Percentiles rank a stretch among this genome's conserved stretches.
phyloP scores from a whole-genome alignment of 257 asterid genomes.

The Lithospermum erythrorhizon region DNA sequence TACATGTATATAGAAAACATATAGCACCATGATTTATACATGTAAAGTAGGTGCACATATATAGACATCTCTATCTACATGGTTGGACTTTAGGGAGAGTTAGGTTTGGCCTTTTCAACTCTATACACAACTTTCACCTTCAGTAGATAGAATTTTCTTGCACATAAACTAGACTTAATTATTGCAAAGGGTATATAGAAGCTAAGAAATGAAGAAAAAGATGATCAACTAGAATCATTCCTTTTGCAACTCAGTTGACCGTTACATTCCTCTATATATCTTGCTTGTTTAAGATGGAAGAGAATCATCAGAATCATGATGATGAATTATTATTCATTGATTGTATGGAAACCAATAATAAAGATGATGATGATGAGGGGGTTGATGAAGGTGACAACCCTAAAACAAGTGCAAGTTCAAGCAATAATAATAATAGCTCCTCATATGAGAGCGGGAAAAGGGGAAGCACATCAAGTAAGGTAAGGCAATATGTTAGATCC shows the following conservation, averaged over 20 bases:
- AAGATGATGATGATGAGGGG: not conserved
- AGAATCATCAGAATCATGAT: not conserved
- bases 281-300: slow-evolving; percentile 7
- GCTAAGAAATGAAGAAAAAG: not conserved
- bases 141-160: slow-evolving; percentile 3
- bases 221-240: not conserved
- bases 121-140: not conserved
- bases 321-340: not conserved
- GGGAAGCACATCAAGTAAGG: slow-evolving; percentile 12
- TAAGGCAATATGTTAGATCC: slow-evolving; percentile 68
- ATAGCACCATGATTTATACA: not conserved
- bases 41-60: slow-evolving; percentile 7
- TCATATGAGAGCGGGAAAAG: slow-evolving; percentile 10
- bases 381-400: slow-evolving; percentile 1
- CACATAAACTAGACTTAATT: slow-evolving; percentile 8
- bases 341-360: not conserved
- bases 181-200: not conserved
- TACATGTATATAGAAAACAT: not conserved
- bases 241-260: not conserved
- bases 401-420: slow-evolving; percentile 14
- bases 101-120: slow-evolving; percentile 16
- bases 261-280: not conserved
- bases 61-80: slow-evolving; percentile 14
- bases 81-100: slow-evolving; percentile 21
- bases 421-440: slow-evolving; percentile 6